Base-by-base conservation (phyloP, 495 filamentous ascomycete genomes). In the Podospora conica region DNA sequence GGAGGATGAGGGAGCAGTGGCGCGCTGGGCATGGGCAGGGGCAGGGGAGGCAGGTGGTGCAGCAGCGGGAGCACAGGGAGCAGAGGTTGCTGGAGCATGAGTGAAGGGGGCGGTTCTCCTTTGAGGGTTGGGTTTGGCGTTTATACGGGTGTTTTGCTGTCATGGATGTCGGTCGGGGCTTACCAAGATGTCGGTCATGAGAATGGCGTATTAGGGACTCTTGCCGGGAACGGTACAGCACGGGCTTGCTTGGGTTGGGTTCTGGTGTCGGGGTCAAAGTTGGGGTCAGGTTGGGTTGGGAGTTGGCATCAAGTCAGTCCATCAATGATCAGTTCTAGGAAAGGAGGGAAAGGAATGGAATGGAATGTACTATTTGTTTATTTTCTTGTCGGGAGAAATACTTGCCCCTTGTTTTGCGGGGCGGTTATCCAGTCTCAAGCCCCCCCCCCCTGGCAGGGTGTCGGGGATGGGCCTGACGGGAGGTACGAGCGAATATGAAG, bases 1-100 rank as follows among this genome's bases (percentile, higher is more conserved):
- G 66, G 31, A 66, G 67, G 63, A 67, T 77, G 71, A 67, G 69
- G 24, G 75, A 74, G 20, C 53, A 69, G 68, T 78, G 72, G 76
- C 58, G 70, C 53, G 60, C 59, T 31, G 62, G 71, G 59, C 65
- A 64, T 40, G 33, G 33, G 33, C 0, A 18, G 40, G 15, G 33
- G 33, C 25, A 27, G 6, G 7, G 12, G 33, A 5, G 18, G 18
- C 15, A 48, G 15, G 11, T 15, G 3, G 31, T 11, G 40, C 15
- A 8, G 18, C 15, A 48, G 15, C 31, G 15, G 3, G 31, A 12
- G 40, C 15, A 8, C 5, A 48, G 40, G 10, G 40, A 48, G 33
- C 40, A 48, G 40, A 48, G 40, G 40, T 15, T 48, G 5, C 8
- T 48, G 40, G 40, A 48, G 40, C 15, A n/a, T 48, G 40, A 48